Conservation (phyloP, 2,329 filamentous ascomycete genomes). For the Fusarium sp. region DNA sequence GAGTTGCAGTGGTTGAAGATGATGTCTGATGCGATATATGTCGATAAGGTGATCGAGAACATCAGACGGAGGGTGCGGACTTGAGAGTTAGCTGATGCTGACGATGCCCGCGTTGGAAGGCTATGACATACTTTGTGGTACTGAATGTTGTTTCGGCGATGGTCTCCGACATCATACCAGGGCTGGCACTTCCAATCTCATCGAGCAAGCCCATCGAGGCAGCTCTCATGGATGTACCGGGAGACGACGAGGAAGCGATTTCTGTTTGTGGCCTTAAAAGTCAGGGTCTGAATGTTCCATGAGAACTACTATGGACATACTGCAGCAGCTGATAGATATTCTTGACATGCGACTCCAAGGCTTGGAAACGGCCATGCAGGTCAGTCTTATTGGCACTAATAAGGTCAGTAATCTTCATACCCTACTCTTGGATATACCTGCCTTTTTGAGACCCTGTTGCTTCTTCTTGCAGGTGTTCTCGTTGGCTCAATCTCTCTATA, state of each 20-base stretch:
- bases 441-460: not conserved
- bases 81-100: not conserved
- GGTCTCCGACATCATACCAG: not conserved
- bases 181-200: not conserved
- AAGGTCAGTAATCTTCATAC: not conserved
- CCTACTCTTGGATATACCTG: fast-evolving
- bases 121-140: not conserved
- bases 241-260: not conserved
- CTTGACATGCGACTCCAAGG: constrained; percentile 7
- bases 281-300: not conserved
- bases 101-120: fast-evolving
- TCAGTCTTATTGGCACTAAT: not conserved
- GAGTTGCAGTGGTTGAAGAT: constrained; percentile 12
- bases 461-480: not conserved
- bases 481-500: not conserved
- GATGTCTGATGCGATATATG: constrained; percentile 3
- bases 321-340: constrained; percentile 5
- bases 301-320: not conserved
- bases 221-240: not conserved
- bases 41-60: constrained; percentile 1
- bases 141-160: not conserved
- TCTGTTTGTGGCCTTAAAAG: not conserved
- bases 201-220: not conserved
- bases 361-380: not conserved
- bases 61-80: not conserved